Evolutionary conservation across 116 monocot species (phyloP).

Genomic region (Trichopus zeylanicus): DNA sequence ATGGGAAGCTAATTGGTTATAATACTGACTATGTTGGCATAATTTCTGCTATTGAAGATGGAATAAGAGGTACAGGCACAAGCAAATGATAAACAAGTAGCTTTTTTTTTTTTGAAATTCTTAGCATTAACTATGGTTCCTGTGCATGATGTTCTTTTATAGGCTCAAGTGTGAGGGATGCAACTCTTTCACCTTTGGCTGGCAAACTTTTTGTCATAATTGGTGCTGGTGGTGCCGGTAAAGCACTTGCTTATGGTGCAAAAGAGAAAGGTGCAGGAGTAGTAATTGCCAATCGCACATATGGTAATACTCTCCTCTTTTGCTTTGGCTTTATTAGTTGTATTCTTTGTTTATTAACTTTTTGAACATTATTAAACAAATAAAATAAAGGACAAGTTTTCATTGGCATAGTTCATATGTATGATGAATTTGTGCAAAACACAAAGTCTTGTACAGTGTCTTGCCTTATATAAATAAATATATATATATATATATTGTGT

Average conservation of each 20-base stretch:
- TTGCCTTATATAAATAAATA: too few relatives aligned
- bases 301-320: constrained; percentile 36
- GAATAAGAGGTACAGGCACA: constrained; percentile 48
- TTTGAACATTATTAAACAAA: too few relatives aligned
- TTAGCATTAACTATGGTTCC: neutral
- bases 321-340: neutral
- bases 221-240: constrained; percentile 99
- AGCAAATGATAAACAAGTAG: neutral
- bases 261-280: constrained; percentile 93
- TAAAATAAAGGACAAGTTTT: too few relatives aligned
- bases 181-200: constrained; percentile 60
- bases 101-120: neutral
- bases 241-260: constrained; percentile 97
- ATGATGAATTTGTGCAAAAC: too few relatives aligned
- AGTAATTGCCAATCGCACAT: constrained; percentile 89
- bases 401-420: too few relatives aligned
- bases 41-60: constrained; percentile 98
- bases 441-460: too few relatives aligned
- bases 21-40: constrained; percentile 95
- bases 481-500: too few relatives aligned
- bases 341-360: too few relatives aligned
- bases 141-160: constrained; percentile 2
- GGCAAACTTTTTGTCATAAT: constrained; percentile 81
- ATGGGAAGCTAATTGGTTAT: constrained; percentile 87
- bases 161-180: constrained; percentile 34